phyloP scores from a whole-genome alignment of 176 grass and related monocot genomes.

The Rhynchospora tenuis region DNA sequence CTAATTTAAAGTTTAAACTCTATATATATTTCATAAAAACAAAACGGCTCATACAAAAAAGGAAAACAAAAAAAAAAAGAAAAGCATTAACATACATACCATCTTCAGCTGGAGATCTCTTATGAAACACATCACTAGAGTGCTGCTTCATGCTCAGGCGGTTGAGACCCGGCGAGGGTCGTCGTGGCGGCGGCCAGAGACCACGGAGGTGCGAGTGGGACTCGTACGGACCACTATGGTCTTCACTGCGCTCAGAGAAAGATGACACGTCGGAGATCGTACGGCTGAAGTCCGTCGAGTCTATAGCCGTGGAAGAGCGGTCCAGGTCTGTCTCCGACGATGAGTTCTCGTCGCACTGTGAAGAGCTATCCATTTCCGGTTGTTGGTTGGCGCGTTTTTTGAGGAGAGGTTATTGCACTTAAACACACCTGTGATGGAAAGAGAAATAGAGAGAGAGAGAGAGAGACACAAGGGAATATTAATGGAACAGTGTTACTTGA shows the following conservation, averaged over 20 bases:
- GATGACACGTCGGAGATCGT: slow-evolving; percentile 71
- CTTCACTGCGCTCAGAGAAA: slow-evolving; percentile 63
- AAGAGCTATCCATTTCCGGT: slow-evolving; percentile 60
- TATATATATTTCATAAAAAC: not conserved
- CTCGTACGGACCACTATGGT: slow-evolving; percentile 53
- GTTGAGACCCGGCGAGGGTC: slow-evolving; percentile 32
- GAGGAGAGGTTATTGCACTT: not conserved
- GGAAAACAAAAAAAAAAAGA: not conserved
- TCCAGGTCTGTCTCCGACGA: slow-evolving; percentile 38
- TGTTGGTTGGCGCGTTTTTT: not conserved
- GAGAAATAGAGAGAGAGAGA: not conserved
- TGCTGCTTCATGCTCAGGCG: slow-evolving; percentile 63
- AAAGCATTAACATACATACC: slow-evolving; percentile 13
- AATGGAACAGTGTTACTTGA: not conserved
- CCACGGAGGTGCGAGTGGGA: slow-evolving; percentile 24
- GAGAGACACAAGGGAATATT: not conserved
- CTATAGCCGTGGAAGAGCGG: slow-evolving; percentile 34
- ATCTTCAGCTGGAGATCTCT: slow-evolving; percentile 48
- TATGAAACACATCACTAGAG: slow-evolving; percentile 34
- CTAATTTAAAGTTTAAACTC: not conserved
- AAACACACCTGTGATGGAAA: not conserved
- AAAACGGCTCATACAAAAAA: not conserved
- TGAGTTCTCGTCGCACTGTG: slow-evolving; percentile 57
- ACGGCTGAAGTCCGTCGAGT: slow-evolving; percentile 58
- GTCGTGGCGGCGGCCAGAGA: slow-evolving; percentile 31